Evolutionary conservation across 768 basidiomycete species (phyloP).

Genomic region (Termitomyces sp.): DNA sequence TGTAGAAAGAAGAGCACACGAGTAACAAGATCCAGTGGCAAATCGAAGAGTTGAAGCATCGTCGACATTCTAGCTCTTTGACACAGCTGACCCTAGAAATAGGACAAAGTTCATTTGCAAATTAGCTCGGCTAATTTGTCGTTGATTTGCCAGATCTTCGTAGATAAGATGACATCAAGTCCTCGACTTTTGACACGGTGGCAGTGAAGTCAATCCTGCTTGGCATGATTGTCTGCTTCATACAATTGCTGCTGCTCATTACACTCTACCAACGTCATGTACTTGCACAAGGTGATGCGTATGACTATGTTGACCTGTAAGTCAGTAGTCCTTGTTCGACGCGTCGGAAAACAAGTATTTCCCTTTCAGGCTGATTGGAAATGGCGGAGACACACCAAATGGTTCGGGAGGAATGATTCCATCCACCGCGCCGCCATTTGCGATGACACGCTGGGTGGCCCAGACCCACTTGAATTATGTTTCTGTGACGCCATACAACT

Average conservation of each 20-base stretch:
- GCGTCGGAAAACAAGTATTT: too few relatives aligned
- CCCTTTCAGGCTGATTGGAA: constrained; percentile 51
- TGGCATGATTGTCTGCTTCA: neutral
- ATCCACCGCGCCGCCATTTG: constrained; percentile 71
- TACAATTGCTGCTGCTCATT: neutral
- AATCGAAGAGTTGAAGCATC: constrained; percentile 14
- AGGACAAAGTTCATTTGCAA: too few relatives aligned
- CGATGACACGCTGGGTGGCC: constrained; percentile 83
- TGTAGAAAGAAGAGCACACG: constrained; percentile 23
- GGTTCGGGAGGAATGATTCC: constrained; percentile 77
- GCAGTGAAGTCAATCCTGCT: too few relatives aligned
- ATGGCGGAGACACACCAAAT: constrained; percentile 66
- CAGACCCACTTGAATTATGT: constrained; percentile 76
- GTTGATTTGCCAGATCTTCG: too few relatives aligned
- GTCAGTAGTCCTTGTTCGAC: neutral
- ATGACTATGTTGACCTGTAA: constrained; percentile 27
- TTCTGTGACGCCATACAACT: constrained; percentile 67
- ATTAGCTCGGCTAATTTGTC: too few relatives aligned
- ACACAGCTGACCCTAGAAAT: too few relatives aligned
- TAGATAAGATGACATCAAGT: too few relatives aligned
- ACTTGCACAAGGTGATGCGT: constrained; percentile 12
- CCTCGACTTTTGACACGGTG: too few relatives aligned
- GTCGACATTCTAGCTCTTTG: too few relatives aligned
- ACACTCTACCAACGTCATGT: neutral
- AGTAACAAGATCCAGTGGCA: constrained; percentile 26